Percentiles rank a stretch among this genome's conserved stretches.
Evolutionary conservation across 2,329 filamentous ascomycete genomes (phyloP).

Genomic region (Coniochaeta sp.): DNA sequence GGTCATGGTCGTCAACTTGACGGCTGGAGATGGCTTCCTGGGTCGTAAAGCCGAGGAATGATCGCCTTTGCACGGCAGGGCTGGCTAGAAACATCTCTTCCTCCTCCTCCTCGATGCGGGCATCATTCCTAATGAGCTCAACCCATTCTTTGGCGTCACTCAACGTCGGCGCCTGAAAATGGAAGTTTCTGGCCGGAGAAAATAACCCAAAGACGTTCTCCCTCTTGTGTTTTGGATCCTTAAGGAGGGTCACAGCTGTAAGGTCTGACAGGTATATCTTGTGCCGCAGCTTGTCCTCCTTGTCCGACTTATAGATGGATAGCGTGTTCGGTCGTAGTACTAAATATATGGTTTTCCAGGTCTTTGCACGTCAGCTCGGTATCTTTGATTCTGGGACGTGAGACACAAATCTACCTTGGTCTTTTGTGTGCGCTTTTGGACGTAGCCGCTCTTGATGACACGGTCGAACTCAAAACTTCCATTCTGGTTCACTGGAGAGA

Average conservation of each 20-base stretch:
- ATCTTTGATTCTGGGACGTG: neutral
- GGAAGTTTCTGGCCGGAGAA: slow-evolving; percentile 83
- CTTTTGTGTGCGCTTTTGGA: slow-evolving; percentile 84
- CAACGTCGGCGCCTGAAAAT: slow-evolving; percentile 69
- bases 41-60: slow-evolving; percentile 22
- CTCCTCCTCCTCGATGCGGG: slow-evolving; percentile 81
- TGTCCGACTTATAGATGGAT: slow-evolving; percentile 87
- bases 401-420: slow-evolving; percentile 64
- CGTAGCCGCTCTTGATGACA: slow-evolving; percentile 80
- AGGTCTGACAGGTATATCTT: slow-evolving; percentile 85
- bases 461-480: slow-evolving; percentile 95
- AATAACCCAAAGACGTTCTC: slow-evolving; percentile 89
- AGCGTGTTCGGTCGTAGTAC: slow-evolving; percentile 86
- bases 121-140: slow-evolving; percentile 67
- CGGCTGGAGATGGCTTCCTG: slow-evolving; percentile 8
- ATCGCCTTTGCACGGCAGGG: slow-evolving; percentile 46
- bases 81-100: slow-evolving; percentile 72
- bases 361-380: slow-evolving; percentile 34
- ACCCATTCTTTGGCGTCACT: slow-evolving; percentile 84
- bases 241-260: slow-evolving; percentile 82
- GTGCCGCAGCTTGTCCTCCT: slow-evolving; percentile 82
- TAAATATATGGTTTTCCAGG: slow-evolving; percentile 85
- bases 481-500: slow-evolving; percentile 87
- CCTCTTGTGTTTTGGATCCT: slow-evolving; percentile 80
- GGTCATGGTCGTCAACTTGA: slow-evolving; percentile 28